Percentiles rank a stretch among this genome's conserved stretches.
Evolutionary conservation across 495 filamentous ascomycete genomes (phyloP).

Genomic region (Penicillium angulare): DNA sequence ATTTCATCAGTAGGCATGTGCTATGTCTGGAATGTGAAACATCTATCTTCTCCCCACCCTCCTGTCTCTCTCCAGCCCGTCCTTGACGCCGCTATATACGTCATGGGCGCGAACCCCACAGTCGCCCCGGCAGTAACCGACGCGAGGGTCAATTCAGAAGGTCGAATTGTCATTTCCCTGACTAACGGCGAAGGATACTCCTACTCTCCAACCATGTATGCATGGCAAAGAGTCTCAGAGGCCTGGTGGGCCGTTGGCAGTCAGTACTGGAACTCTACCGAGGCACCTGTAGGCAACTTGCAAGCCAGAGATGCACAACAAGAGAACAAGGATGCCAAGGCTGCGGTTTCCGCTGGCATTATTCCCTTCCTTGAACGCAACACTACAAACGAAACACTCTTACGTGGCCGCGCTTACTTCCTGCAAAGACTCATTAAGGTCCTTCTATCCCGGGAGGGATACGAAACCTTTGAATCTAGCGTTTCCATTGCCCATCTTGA

Average conservation of each 20-base stretch:
- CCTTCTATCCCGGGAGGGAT: conserved; percentile 80
- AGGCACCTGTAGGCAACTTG: conserved; percentile 74
- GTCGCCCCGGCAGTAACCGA: conserved; percentile 79
- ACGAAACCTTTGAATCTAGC: conserved; percentile 84
- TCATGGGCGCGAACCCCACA: conserved; percentile 64
- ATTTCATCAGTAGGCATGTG: conserved; percentile 86
- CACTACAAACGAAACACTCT: conserved; percentile 88
- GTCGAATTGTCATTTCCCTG: conserved; percentile 77
- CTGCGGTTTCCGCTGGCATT: conserved; percentile 81
- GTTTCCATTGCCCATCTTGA: conserved; percentile 95
- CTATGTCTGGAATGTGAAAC: conserved; percentile 90
- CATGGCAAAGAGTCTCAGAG: conserved; percentile 94
- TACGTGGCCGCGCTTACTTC: conserved; percentile 85
- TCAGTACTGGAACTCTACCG: conserved; percentile 98
- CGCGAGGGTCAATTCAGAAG: conserved; percentile 84
- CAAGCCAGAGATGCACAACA: conserved; percentile 62
- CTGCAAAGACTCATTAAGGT: conserved; percentile 86
- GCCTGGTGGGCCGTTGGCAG: conserved; percentile 97
- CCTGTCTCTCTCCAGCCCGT: conserved; percentile 88
- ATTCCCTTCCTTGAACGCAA: conserved; percentile 90
- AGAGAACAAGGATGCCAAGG: conserved; percentile 47
- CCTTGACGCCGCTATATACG: conserved; percentile 79
- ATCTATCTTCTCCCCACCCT: conserved; percentile 80
- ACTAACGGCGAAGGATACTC: conserved; percentile 91
- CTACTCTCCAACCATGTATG: conserved; percentile 76